Percentiles rank a stretch among this genome's conserved stretches.
phyloP scores from a whole-genome alignment of 2,329 filamentous ascomycete species.

The Penicillium sp. region DNA sequence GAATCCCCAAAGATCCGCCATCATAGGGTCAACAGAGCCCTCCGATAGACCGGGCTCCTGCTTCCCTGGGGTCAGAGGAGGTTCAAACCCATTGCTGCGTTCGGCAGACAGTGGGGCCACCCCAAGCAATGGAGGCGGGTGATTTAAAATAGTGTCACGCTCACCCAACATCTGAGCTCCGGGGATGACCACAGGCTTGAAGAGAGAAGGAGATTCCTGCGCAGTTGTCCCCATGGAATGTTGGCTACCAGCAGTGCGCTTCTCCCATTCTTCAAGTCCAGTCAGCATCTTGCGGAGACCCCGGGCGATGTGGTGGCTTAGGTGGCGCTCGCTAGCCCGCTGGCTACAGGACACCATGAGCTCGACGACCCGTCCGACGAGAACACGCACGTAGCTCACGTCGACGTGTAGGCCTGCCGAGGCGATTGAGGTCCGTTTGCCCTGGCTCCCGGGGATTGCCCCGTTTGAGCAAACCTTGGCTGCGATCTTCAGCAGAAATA shows the following conservation, averaged over 20 bases:
- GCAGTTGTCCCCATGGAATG: constrained; percentile 21
- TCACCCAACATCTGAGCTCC: constrained; percentile 38
- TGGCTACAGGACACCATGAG: constrained; percentile 41
- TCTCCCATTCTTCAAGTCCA: constrained; percentile 42
- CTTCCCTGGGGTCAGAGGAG: constrained; percentile 17
- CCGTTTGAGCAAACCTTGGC: constrained; percentile 40
- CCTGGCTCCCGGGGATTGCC: constrained; percentile 31
- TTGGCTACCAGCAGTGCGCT: constrained; percentile 26
- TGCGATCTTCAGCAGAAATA: constrained; percentile 47
- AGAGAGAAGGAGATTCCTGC: constrained; percentile 32
- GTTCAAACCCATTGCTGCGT: constrained; percentile 32
- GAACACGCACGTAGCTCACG: constrained; percentile 34
- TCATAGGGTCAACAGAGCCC: constrained; percentile 41
- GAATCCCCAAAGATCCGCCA: constrained; percentile 42
- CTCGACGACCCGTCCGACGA: constrained; percentile 37
- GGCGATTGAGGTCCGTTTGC: constrained; percentile 40
- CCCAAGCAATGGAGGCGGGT: constrained; percentile 37
- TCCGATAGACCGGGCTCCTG: constrained; percentile 35
- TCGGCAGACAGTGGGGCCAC: constrained; percentile 41
- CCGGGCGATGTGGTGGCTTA: constrained; percentile 41
- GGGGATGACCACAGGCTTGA: constrained; percentile 38
- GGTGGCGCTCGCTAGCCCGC: constrained; percentile 41
- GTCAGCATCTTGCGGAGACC: constrained; percentile 41
- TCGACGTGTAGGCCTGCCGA: constrained; percentile 37
- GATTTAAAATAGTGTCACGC: constrained; percentile 36